Conservation (phyloP, 306 rosid species). For the Medicago ruthenica region DNA sequence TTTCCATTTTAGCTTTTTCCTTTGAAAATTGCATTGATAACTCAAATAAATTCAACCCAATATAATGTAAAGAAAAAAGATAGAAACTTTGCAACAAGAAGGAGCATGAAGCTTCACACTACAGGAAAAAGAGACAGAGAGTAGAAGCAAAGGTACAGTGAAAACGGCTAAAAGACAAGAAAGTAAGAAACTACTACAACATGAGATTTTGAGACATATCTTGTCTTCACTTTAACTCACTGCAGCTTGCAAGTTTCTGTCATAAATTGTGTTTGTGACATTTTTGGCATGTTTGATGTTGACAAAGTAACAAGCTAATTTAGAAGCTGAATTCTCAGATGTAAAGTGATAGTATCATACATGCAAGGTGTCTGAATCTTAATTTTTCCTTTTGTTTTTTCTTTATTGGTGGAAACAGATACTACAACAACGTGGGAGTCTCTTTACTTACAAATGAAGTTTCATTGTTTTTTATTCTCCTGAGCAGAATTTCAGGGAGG, state of each 20-base stretch:
- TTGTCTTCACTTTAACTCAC: constrained; percentile 19
- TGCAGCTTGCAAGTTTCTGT: constrained; percentile 50
- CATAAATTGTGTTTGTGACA: constrained; percentile 33
- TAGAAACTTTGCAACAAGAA: constrained; percentile 31
- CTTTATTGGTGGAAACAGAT: constrained; percentile 23
- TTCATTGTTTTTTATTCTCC: constrained; percentile 32
- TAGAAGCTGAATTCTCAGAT: constrained; percentile 31
- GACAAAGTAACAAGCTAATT: constrained; percentile 22
- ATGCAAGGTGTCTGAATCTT: constrained; percentile 15
- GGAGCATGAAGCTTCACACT: constrained; percentile 39
- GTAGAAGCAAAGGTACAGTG: constrained; percentile 59
- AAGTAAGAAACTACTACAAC: too few species aligned
- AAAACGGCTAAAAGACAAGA: constrained; percentile 17
- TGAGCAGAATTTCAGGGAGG: constrained; percentile 5
- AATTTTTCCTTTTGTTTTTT: background rate
- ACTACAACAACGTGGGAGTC: constrained; percentile 23
- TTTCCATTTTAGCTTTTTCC: constrained; percentile 50
- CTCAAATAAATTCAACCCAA: constrained; percentile 25
- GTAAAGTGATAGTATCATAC: background rate
- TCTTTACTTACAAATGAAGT: constrained; percentile 49
- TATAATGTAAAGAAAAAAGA: constrained; percentile 35
- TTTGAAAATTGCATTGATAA: constrained; percentile 27
- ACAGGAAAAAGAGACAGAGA: constrained; percentile 39
- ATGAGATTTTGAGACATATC: too few species aligned
- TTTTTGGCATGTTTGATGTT: constrained; percentile 51